Percentiles rank a stretch among this genome's conserved stretches.
phyloP scores from a whole-genome alignment of 2,329 filamentous ascomycete species.

The Exophiala oligosperma region DNA sequence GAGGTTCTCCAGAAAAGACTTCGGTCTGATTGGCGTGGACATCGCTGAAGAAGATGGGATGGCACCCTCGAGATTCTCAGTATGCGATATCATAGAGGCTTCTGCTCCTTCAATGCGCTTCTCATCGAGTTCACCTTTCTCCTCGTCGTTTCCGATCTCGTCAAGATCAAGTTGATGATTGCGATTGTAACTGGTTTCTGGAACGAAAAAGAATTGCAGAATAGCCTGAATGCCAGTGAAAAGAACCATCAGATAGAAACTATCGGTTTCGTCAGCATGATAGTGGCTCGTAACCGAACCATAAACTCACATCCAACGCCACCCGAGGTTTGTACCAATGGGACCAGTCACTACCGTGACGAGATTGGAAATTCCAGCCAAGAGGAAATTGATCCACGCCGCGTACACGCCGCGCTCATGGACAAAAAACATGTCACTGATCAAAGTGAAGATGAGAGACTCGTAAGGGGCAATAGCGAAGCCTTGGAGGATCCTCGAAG shows the following conservation, averaged over 20 bases:
- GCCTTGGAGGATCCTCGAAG: slow-evolving; percentile 48
- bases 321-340: slow-evolving; percentile 23
- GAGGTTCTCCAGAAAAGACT: slow-evolving; percentile 7
- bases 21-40: too few relatives aligned
- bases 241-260: slow-evolving; percentile 28
- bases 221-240: slow-evolving; percentile 29
- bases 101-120: too few relatives aligned
- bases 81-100: background rate
- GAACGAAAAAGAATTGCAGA: slow-evolving; percentile 30
- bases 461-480: slow-evolving; percentile 51
- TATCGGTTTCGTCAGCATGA: background rate
- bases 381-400: slow-evolving; percentile 19
- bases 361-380: slow-evolving; percentile 19
- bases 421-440: slow-evolving; percentile 43
- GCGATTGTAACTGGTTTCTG: slow-evolving; percentile 30
- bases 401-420: slow-evolving; percentile 24
- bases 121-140: slow-evolving; percentile 7
- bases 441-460: slow-evolving; percentile 48
- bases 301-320: slow-evolving; percentile 18
- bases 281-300: too few relatives aligned
- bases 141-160: slow-evolving; percentile 13
- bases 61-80: background rate
- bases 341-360: slow-evolving; percentile 38
- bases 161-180: slow-evolving; percentile 31
- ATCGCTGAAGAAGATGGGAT: too few relatives aligned